Evolutionary conservation across 805 yeast species (phyloP).

Genomic region (Nakazawaea laoshanensis): DNA sequence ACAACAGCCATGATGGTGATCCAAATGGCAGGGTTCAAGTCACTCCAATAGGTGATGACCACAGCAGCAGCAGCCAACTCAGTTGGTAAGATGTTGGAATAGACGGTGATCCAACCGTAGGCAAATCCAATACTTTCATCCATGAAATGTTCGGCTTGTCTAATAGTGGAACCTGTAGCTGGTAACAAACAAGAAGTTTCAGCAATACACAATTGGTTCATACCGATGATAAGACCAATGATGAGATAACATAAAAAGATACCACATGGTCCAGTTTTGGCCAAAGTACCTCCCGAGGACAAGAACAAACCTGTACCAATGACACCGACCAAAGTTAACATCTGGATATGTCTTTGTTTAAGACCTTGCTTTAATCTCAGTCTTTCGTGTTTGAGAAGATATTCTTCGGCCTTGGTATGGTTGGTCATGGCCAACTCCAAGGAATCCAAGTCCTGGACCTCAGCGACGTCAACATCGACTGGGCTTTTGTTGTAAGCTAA

Average conservation of each 20-base stretch:
- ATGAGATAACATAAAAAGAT: constrained; percentile 39
- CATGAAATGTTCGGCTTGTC: constrained; percentile 28
- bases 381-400: constrained; percentile 10
- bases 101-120: constrained; percentile 35
- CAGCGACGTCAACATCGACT: constrained; percentile 8
- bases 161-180: constrained; percentile 25
- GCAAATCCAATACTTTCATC: constrained; percentile 40
- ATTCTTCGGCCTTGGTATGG: constrained; percentile 8
- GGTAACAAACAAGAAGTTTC: constrained; percentile 31
- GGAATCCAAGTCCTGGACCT: constrained; percentile 9
- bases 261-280: constrained; percentile 44
- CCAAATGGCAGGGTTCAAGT: constrained; percentile 35
- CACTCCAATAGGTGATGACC: constrained; percentile 36
- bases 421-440: constrained; percentile 10
- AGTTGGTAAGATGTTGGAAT: constrained; percentile 25
- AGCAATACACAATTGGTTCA: constrained; percentile 19
- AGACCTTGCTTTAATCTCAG: constrained; percentile 9
- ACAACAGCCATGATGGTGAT: constrained; percentile 31
- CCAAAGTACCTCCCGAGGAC: constrained; percentile 42
- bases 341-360: constrained; percentile 30
- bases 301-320: constrained; percentile 48
- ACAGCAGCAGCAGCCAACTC: constrained; percentile 41
- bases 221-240: constrained; percentile 27
- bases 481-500: constrained; percentile 4
- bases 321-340: constrained; percentile 40